These are phyloP conservation scores for Phytophthora meadii DNA, from an alignment of 352 stramenopile genomes.

Conservation along the genomic window DNA sequence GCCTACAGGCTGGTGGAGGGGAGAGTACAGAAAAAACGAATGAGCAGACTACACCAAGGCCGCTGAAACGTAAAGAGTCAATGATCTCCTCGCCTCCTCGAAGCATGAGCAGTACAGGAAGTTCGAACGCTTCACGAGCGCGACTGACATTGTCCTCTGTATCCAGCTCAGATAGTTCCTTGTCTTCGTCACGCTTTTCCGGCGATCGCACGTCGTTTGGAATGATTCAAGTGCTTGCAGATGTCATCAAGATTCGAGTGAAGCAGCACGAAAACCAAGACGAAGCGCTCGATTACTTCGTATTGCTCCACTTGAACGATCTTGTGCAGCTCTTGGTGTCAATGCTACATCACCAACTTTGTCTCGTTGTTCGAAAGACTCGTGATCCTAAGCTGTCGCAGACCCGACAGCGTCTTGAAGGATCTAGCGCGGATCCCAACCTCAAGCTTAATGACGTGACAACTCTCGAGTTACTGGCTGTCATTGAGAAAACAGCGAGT, in stretches of 20 bases:
- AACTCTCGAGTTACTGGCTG: slow-evolving; percentile 30
- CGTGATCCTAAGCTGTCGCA: slow-evolving; percentile 66
- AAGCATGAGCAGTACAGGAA: slow-evolving; percentile 9
- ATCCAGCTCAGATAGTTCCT: slow-evolving; percentile 16
- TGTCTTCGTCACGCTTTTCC: slow-evolving; percentile 54
- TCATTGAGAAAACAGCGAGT: slow-evolving; percentile 33
- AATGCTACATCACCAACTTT: slow-evolving; percentile 79
- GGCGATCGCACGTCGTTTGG: slow-evolving; percentile 73
- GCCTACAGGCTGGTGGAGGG: slow-evolving; percentile 42
- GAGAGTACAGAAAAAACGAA: slow-evolving; percentile 16
- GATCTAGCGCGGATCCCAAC: slow-evolving; percentile 14
- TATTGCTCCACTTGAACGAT: slow-evolving; percentile 53
- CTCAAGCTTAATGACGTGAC: slow-evolving; percentile 29
- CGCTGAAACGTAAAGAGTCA: slow-evolving; percentile 68
- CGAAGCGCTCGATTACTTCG: slow-evolving; percentile 57
- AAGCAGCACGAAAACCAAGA: slow-evolving; percentile 41
- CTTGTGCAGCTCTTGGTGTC: slow-evolving; percentile 70
- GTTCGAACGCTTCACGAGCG: slow-evolving; percentile 15
- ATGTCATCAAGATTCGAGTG: slow-evolving; percentile 50
- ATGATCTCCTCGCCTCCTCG: slow-evolving; percentile 71
- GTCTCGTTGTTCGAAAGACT: slow-evolving; percentile 66
- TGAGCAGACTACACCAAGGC: slow-evolving; percentile 11
- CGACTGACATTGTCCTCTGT: slow-evolving; percentile 12
- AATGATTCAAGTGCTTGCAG: slow-evolving; percentile 68
- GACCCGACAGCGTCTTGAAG: slow-evolving; percentile 48